Percentiles rank a stretch among this genome's conserved stretches.
phyloP scores from a whole-genome alignment of 2,329 filamentous ascomycete genomes.

The Fusarium xyrophilum region DNA sequence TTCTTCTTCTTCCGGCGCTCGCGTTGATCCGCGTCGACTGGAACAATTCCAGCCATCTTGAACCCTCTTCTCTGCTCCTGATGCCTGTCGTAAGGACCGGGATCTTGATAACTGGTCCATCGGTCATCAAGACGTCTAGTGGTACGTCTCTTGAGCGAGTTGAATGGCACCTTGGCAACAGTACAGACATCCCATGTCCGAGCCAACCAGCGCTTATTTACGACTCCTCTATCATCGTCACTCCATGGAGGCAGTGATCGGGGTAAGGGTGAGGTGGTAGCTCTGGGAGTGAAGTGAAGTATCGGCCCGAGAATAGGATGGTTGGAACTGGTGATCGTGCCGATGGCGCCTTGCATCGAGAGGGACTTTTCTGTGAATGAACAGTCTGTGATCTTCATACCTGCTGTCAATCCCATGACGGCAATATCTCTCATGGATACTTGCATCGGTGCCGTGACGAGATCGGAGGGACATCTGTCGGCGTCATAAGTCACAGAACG shows the following conservation, averaged over 20 bases:
- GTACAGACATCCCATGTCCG: background rate
- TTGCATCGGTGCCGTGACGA: background rate
- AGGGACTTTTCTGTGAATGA: background rate
- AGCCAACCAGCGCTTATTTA: background rate
- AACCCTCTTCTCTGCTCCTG: background rate
- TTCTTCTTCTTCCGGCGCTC: too few species aligned
- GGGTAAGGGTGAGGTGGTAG: background rate
- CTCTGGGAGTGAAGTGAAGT: background rate
- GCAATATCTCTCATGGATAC: background rate
- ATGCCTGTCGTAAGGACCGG: background rate
- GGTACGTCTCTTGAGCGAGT: background rate
- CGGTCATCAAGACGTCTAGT: background rate
- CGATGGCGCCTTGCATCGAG: background rate
- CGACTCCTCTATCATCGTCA: background rate
- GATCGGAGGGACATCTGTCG: background rate
- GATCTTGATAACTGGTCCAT: background rate
- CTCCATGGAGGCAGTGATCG: background rate
- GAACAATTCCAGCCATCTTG: background rate
- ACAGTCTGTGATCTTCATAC: background rate
- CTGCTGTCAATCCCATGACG: background rate
- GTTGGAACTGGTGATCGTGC: background rate
- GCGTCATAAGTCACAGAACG: background rate
- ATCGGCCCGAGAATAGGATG: background rate
- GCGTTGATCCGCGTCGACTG: background rate
- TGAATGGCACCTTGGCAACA: background rate